Conservation (phyloP, 2,329 filamentous ascomycete species). For the Apiospora kogelbergensis region DNA sequence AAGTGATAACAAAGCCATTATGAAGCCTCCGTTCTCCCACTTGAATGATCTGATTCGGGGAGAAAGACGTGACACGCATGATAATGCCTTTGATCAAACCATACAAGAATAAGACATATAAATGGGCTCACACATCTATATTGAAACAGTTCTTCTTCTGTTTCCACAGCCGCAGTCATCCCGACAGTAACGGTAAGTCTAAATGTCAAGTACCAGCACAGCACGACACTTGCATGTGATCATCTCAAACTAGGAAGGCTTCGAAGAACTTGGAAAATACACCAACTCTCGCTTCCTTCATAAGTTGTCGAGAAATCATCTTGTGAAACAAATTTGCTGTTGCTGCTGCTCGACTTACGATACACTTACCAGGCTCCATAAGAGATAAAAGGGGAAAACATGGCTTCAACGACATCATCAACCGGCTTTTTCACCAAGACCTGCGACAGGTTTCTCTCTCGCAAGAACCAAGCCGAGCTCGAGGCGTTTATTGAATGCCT, state of each 20-base stretch:
- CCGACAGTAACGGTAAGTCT: too few species aligned
- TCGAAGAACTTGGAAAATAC: neutral
- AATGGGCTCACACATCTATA: too few species aligned
- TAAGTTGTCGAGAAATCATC: too few species aligned
- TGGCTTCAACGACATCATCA: neutral
- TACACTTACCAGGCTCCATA: neutral
- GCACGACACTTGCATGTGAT: too few species aligned
- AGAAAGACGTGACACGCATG: neutral
- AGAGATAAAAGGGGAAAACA: neutral
- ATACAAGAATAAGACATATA: too few species aligned
- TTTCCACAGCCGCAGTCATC: too few species aligned
- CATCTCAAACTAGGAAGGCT: neutral
- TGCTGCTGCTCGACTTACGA: neutral
- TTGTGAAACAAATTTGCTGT: neutral
- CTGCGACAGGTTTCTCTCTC: too few species aligned
- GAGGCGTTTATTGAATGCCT: too few species aligned
- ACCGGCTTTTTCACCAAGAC: neutral
- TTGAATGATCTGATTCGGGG: neutral
- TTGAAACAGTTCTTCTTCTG: too few species aligned
- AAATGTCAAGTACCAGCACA: too few species aligned
- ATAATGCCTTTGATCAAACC: neutral
- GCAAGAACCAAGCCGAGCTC: too few species aligned
- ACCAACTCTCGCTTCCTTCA: too few species aligned
- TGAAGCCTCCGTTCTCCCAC: neutral
- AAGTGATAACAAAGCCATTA: neutral